Percentiles rank a stretch among this genome's conserved stretches.
These are phyloP conservation scores for Aureococcus anophagefferens DNA, from an alignment of 108 stramenopile genomes.

Conservation along the genomic window DNA sequence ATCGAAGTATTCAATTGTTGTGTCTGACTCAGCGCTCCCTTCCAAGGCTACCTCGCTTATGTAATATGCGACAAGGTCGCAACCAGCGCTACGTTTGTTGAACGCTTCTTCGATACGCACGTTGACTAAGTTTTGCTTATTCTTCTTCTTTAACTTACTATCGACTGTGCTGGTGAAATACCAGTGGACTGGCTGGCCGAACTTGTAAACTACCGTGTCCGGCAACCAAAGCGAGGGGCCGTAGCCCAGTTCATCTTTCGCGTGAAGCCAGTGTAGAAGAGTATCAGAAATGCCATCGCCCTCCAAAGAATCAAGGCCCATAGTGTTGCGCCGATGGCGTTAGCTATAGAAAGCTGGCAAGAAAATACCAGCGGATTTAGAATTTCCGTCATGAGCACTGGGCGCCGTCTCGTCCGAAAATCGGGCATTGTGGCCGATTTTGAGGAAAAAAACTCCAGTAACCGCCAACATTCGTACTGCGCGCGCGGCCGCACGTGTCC, in stretches of 20 bases:
- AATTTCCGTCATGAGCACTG: too few species aligned
- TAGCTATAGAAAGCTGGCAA: too few species aligned
- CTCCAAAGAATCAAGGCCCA: too few species aligned
- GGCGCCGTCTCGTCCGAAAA: too few species aligned
- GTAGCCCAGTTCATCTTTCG: constrained; percentile 51
- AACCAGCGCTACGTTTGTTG: constrained; percentile 46
- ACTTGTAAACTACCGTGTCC: constrained; percentile 73
- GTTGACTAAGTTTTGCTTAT: constrained; percentile 64
- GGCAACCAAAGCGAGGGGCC: constrained; percentile 52
- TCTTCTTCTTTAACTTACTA: constrained; percentile 62
- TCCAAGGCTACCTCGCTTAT: too few species aligned
- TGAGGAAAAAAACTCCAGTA: too few species aligned
- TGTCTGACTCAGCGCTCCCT: too few species aligned
- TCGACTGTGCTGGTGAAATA: constrained; percentile 62
- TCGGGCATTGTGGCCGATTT: too few species aligned
- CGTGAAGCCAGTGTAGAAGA: constrained; percentile 60
- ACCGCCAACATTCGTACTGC: too few species aligned
- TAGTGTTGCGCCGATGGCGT: too few species aligned
- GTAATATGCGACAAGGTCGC: constrained; percentile 70
- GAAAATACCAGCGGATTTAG: too few species aligned
- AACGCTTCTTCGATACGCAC: constrained; percentile 66
- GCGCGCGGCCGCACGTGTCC: too few species aligned
- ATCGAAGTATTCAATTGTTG: constrained; percentile 67
- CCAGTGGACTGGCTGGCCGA: constrained; percentile 69
- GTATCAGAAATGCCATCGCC: constrained; percentile 65